Conservation (phyloP, 1,139 yeast species). For the Debaryomyces sp. region DNA sequence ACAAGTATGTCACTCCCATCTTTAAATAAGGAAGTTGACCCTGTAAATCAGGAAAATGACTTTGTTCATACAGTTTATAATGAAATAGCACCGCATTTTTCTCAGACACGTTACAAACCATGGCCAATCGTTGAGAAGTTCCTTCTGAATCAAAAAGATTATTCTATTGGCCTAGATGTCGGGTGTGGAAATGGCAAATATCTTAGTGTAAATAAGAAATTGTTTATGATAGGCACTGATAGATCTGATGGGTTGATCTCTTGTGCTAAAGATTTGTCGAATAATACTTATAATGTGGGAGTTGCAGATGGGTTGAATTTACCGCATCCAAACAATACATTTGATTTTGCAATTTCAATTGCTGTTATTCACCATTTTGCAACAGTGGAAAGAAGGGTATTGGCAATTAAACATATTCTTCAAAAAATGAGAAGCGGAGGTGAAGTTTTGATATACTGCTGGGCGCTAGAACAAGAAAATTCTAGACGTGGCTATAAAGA, state of each 20-base stretch:
- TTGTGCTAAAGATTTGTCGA: slow-evolving; percentile 63
- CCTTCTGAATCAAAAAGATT: slow-evolving; percentile 38
- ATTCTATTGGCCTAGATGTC: slow-evolving; percentile 62
- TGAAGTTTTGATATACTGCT: slow-evolving; percentile 78
- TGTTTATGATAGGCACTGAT: slow-evolving; percentile 81
- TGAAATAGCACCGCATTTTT: slow-evolving; percentile 89
- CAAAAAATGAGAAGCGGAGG: slow-evolving; percentile 63
- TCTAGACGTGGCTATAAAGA: slow-evolving; percentile 87
- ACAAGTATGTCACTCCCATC: slow-evolving; percentile 36
- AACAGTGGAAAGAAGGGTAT: slow-evolving; percentile 74
- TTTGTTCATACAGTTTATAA: slow-evolving; percentile 91
- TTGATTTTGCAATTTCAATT: slow-evolving; percentile 92
- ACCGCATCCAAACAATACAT: slow-evolving; percentile 61
- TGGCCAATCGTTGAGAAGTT: slow-evolving; percentile 94
- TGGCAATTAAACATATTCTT: slow-evolving; percentile 71
- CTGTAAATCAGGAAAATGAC: slow-evolving; percentile 65
- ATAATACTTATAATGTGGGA: slow-evolving; percentile 40
- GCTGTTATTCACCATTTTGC: slow-evolving; percentile 97
- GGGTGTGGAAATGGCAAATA: slow-evolving; percentile 99
- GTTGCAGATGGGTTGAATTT: slow-evolving; percentile 77
- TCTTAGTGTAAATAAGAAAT: slow-evolving; percentile 64
- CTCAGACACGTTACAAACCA: slow-evolving; percentile 91
- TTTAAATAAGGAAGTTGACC: slow-evolving; percentile 36
- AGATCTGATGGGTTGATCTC: slow-evolving; percentile 73
- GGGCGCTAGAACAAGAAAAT: slow-evolving; percentile 93